A percentile compares a stretch with the other conserved stretches of the same genome.
These are phyloP conservation scores for Chalaropsis thielavioides DNA, from an alignment of 2,329 filamentous ascomycete species.

Conservation along the genomic window DNA sequence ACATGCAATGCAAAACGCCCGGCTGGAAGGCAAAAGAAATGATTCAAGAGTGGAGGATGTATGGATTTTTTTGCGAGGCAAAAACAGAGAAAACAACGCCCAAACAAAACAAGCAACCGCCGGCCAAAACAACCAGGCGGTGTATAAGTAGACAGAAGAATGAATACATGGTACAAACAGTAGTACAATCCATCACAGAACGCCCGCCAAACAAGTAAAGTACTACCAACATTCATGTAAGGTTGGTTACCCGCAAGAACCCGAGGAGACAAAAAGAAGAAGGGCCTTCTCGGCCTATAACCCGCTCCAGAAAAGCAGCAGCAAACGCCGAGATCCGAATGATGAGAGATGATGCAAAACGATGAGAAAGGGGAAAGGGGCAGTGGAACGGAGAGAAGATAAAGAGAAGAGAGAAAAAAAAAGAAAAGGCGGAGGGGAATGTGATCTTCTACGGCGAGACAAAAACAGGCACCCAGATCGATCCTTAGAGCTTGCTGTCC, in stretches of 20 bases:
- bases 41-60: constrained; percentile 5
- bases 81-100: constrained; percentile 1
- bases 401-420: background rate
- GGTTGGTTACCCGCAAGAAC: background rate
- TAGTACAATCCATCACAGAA: background rate
- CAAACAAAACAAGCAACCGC: background rate
- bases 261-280: background rate
- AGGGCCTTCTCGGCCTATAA: background rate
- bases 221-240: background rate
- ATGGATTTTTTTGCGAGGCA: background rate
- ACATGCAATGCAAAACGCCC: background rate
- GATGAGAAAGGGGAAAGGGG: background rate
- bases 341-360: background rate
- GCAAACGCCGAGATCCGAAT: background rate
- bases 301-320: background rate
- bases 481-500: background rate
- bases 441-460: background rate
- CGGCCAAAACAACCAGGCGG: background rate
- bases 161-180: background rate
- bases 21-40: background rate
- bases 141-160: background rate
- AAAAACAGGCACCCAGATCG: background rate
- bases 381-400: background rate
- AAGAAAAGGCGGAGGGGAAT: background rate
- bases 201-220: background rate